Base-by-base conservation (phyloP, 1,284 basidiomycete genomes). In the Ganoderma meredithae region DNA sequence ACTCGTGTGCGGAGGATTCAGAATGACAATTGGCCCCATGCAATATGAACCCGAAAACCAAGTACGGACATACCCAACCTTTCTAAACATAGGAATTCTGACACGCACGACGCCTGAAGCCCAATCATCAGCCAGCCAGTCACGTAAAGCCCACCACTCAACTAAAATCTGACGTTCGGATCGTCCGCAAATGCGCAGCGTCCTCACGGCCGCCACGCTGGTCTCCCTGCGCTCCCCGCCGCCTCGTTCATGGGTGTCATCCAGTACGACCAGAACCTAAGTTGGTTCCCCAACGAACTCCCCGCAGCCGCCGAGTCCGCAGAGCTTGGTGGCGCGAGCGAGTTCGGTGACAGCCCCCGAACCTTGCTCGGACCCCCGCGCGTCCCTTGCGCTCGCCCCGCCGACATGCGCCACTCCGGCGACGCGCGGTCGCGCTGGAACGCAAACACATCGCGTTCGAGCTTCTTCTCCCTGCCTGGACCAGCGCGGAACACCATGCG, bases 231-330 rank as follows among this genome's bases (percentile, higher is more conserved):
- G 27, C 33, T 39, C 40, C 55, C 40, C 49, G 58, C 59, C 49
- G 17, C 39, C 60, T 68, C 63, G 59, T 60, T 61, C 52, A 60
- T 43, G 36, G 67, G 67, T 17, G 67, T 68, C 67, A 68, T 60
- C 67, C 67, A 68, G 59, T 68, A 44, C 63, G 67, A 55, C 67
- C 67, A 68, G 52, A 64, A 64, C 60, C 67, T 41, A 36, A 68
- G 60, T 60, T 60, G 41, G 19, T 64, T 52, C 36, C 52, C 63
- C 15, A 33, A 13, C 43, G 65, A 43, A 3, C 43, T 59, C 33
- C 10, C 53, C 13, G 25, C 53, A 10, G 44, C 33, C 19, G 52
- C 52, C 19, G 55, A 55, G 44, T 47, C 33, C 25, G 27, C 52
- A 55, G 52, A 55, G 15, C 27, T 55, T 5, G 52, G 52, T 33